Conservation (phyloP, 352 stramenopile genomes). For the Phytopythium delawarense region DNA sequence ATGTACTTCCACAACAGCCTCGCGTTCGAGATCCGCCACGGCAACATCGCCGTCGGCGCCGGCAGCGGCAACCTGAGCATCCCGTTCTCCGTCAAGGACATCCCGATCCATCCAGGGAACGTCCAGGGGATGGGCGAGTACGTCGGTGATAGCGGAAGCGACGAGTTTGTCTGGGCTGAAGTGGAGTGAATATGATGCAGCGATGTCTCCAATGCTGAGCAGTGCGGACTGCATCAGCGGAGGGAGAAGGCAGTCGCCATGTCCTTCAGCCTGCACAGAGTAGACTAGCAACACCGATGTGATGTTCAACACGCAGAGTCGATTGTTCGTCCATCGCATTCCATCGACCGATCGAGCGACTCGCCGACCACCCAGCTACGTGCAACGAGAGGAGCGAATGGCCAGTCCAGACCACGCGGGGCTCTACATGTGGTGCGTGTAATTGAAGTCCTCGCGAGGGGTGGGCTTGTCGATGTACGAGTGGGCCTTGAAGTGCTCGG, state of each 20-base stretch:
- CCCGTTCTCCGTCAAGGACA: constrained; percentile 60
- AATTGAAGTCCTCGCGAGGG: constrained; percentile 83
- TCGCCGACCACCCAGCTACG: not conserved
- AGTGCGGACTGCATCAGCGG: not conserved
- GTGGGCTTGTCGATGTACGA: constrained; percentile 88
- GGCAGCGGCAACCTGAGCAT: constrained; percentile 69
- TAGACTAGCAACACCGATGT: not conserved
- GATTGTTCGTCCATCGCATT: not conserved
- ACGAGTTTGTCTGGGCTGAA: not conserved
- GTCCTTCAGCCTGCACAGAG: not conserved
- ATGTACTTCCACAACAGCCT: constrained; percentile 66
- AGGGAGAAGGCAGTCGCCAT: not conserved
- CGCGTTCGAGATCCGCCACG: constrained; percentile 61
- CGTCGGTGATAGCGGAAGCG: not conserved
- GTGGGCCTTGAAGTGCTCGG: constrained; percentile 88
- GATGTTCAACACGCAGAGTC: not conserved
- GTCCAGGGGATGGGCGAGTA: constrained; percentile 10
- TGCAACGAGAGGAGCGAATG: not conserved
- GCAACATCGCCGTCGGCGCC: constrained; percentile 47
- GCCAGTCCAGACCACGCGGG: not conserved
- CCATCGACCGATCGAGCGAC: not conserved
- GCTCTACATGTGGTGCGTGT: constrained; percentile 77
- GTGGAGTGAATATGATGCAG: not conserved
- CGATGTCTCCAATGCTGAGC: too few relatives aligned
- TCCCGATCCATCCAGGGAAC: constrained; percentile 51